Base-by-base conservation (phyloP, 129 eudicot genomes). In the Centella asiatica region DNA sequence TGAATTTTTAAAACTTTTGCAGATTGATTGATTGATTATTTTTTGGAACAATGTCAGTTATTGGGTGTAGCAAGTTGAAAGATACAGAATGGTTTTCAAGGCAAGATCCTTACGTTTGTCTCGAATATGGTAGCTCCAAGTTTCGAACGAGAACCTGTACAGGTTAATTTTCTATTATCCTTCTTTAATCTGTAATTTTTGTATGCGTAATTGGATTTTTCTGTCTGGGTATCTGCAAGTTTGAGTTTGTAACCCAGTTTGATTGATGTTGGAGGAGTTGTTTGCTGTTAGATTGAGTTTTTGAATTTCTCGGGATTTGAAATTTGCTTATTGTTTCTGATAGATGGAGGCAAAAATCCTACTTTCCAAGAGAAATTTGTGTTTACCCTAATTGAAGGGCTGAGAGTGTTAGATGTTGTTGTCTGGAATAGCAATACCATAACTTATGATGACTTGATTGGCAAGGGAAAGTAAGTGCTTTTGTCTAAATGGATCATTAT, bases 331-430 rank as follows among this genome's bases (percentile, higher is more conserved):
- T 57, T 20, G 44, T 3, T 32, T 57, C 34, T 51, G 0, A 45
- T 71, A 92, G 98, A 92, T 76, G 98, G 98, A 67, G 98, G 99
- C 26, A 92, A 82, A 59, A 80, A 80, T 60, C 99, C 99, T 37
- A 70, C 77, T 22, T 92, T 92, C 60, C 99, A 92, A 74, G 92
- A 87, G 77, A 87, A 92, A 70, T 92, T 87, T 44, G 77, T 78
- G 65, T 92, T 80, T 60, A 82, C 67, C 8, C 72, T 92, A 65
- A 76, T 82, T 61, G 99, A 92, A 75, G 96, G 99, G 14, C 6
- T 87, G 32, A 55, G 92, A 64, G 99, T 87, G 64, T 9, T 92
- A 32, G 75, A 58, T 67, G 80, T 87, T 62, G 44, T 72, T 12
- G 99, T 92, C 17, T 92, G 95, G 92, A 92, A 87, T 65, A 92